These are phyloP conservation scores for Arabidopsis lyrata DNA, from an alignment of 441 rosid species.

Conservation along the genomic window DNA sequence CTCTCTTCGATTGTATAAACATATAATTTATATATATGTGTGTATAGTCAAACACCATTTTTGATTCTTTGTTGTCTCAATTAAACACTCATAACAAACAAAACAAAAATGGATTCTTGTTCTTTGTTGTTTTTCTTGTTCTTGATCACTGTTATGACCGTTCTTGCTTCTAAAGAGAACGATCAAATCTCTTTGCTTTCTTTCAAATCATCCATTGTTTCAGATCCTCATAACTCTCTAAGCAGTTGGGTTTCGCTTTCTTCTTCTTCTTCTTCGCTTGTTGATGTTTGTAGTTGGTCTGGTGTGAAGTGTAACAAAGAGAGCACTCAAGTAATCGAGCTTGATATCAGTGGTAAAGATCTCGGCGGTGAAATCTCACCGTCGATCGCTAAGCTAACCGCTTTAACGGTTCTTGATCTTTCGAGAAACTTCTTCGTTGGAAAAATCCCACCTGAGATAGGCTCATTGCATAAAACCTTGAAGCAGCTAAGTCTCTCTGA, in stretches of 20 bases:
- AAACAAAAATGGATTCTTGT: conserved; percentile 47
- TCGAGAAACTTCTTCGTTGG: conserved; percentile 77
- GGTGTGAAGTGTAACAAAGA: conserved; percentile 71
- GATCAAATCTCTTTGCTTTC: conserved; percentile 58
- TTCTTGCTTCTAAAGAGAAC: conserved; percentile 43
- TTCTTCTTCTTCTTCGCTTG: conserved; percentile 25
- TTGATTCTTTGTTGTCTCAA: conserved; percentile 30
- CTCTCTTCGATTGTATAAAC: conserved; percentile 34
- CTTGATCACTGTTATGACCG: conserved; percentile 43
- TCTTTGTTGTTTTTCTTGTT: conserved; percentile 48
- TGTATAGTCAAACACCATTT: conserved; percentile 41
- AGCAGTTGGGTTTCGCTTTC: conserved; percentile 58
- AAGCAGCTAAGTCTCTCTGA: conserved; percentile 66
- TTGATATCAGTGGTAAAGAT: conserved; percentile 68
- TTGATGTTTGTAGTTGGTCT: conserved; percentile 77
- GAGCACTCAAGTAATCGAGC: conserved; percentile 48
- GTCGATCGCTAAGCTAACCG: conserved; percentile 66
- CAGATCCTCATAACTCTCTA: conserved; percentile 61
- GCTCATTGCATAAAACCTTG: conserved; percentile 55
- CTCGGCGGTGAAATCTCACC: conserved; percentile 74
- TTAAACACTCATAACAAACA: conserved; percentile 12
- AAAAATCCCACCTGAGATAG: conserved; percentile 65
- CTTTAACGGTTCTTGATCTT: conserved; percentile 69
- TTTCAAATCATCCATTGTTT: conserved; percentile 60
- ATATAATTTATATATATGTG: background rate